Base-by-base conservation (phyloP, 2,329 filamentous ascomycete species). In the Claviceps monticola region DNA sequence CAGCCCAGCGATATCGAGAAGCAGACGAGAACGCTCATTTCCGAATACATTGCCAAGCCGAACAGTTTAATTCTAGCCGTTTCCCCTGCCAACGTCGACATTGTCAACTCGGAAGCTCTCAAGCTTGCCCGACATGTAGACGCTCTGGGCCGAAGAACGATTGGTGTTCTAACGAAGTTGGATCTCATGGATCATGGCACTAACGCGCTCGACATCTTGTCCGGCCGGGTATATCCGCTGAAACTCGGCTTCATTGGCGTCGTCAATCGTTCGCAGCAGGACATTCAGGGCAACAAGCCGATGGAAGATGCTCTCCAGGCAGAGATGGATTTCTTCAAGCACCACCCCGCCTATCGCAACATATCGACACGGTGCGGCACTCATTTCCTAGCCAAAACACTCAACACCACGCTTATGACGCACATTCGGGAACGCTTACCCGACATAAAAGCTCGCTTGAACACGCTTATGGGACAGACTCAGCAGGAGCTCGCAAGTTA, bases 141-240 rank as follows among this genome's bases (percentile, higher is more conserved):
- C 68, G 86, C 93, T 2, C 83, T 95, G 68, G 93, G 93, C 56
- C 83, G 88, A 68, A 82, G 93, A 66, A 98, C 93, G 19, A 97
- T 98, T 64, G 93, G 93, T 62, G 91, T 98, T 53, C 76, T 98
- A 54, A 97, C 93, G 55, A 98, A 98, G 72, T 75, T 98, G 57
- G 93, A 98, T 66, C 74, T 98, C 53, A 98, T 98, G 93, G 93
- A 98, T 64, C 91, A 98, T 64, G 93, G 93, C 56, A 98, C 93
- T 53, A 97, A 98, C 63, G 93, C 93, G 16, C 76, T 98, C 60
- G 93, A 98, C 63, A 98, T 98, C 59, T 77, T 98, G n/a, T 94
- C 91, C 6, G 93, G 93, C 3, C 84, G 93, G 26, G 93, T 98
- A 3, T 98, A 98, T 67, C 93, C 93, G 8, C 68, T 98, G 60